phyloP scores from a whole-genome alignment of 176 grass and related monocot genomes.

The Zoysia japonica region DNA sequence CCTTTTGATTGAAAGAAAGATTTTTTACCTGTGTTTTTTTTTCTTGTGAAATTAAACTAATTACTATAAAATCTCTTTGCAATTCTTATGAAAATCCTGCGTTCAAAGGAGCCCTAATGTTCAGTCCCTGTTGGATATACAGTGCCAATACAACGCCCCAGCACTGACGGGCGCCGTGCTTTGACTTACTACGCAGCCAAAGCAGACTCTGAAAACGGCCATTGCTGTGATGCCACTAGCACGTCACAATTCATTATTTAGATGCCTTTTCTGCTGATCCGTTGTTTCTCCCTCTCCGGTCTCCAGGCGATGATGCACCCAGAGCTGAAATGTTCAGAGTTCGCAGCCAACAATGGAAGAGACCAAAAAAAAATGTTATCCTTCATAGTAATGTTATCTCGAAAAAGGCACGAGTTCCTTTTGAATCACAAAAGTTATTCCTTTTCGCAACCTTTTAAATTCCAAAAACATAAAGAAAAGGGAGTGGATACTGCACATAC shows the following conservation, averaged over 20 bases:
- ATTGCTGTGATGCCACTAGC: background rate
- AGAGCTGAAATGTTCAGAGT: slow-evolving; percentile 6
- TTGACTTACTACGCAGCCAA: slow-evolving; percentile 7
- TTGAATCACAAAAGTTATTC: background rate
- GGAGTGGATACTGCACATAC: background rate
- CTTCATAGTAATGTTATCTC: background rate
- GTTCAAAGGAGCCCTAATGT: background rate
- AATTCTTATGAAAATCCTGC: too few relatives aligned
- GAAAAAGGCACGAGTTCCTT: background rate
- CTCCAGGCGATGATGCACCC: background rate
- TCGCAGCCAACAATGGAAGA: background rate
- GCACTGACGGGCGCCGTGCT: background rate
- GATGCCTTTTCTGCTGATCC: background rate
- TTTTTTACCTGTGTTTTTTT: too few relatives aligned
- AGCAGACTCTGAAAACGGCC: background rate
- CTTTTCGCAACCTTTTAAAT: background rate
- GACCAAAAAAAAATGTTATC: too few relatives aligned
- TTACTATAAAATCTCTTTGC: too few relatives aligned
- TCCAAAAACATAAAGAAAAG: background rate
- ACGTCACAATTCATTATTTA: background rate
- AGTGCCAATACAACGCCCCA: background rate
- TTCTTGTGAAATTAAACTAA: too few relatives aligned
- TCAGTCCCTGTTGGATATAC: background rate
- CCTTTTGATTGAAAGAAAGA: too few relatives aligned
- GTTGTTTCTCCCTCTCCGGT: too few relatives aligned